Evolutionary conservation across 2,329 filamentous ascomycete species (phyloP).

Genomic region (Ilyonectria mors-panacis): DNA sequence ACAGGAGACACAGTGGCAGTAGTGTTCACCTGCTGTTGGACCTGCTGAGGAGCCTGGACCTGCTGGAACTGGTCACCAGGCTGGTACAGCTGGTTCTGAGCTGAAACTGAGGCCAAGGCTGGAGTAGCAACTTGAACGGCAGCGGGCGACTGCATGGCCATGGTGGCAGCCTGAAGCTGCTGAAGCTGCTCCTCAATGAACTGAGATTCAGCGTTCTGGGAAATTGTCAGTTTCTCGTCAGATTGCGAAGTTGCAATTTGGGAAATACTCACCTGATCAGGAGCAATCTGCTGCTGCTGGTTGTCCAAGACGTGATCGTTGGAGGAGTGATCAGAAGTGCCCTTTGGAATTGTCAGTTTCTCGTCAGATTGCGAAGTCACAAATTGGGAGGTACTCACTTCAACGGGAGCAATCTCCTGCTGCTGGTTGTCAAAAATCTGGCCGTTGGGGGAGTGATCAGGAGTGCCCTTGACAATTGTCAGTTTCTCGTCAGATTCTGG

Average conservation of each 20-base stretch:
- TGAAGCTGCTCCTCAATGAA: not conserved
- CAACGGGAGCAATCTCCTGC: not conserved
- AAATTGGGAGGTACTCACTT: constrained; percentile 16
- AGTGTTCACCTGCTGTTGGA: not conserved
- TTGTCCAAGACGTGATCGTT: not conserved
- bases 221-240: constrained; percentile 14
- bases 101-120: no score
- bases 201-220: not conserved
- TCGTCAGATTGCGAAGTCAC: not conserved
- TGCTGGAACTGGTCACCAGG: not conserved
- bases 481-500: not conserved
- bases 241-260: not conserved
- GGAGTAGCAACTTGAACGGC: not conserved
- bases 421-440: not conserved
- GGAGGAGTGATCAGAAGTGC: not conserved
- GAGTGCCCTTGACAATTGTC: not conserved
- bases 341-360: not conserved
- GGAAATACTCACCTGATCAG: constrained; percentile 21
- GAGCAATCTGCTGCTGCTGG: not conserved
- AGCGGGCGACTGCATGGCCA: not conserved
- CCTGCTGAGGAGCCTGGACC: not conserved
- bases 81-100: not conserved
- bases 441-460: not conserved
- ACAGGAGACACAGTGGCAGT: not conserved
- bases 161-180: not conserved